Percentiles rank a stretch among this genome's conserved stretches.
These are phyloP conservation scores for Yarrowia bubula DNA, from an alignment of 805 yeast genomes.

Conservation along the genomic window DNA sequence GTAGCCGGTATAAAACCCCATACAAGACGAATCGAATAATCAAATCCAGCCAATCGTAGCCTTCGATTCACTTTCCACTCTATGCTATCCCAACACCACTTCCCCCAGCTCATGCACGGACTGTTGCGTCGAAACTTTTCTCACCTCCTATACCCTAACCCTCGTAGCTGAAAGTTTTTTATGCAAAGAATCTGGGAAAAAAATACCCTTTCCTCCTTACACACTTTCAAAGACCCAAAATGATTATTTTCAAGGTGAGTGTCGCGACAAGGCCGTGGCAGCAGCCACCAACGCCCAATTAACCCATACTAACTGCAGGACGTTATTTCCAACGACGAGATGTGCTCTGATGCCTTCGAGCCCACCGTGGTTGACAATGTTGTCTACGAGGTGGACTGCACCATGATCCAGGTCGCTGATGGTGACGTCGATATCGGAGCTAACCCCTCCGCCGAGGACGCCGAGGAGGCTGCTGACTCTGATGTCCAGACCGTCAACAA, in stretches of 20 bases:
- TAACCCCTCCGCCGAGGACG: constrained; percentile 98
- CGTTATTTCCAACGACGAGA: constrained; percentile 90
- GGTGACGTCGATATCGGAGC: constrained; percentile 98
- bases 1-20: neutral
- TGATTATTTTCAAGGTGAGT: constrained; percentile 27
- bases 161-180: constrained; percentile 5
- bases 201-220: constrained; percentile 17
- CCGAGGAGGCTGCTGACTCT: constrained; percentile 78
- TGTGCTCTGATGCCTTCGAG: constrained; percentile 94
- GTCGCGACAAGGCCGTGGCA: neutral
- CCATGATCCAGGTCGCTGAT: constrained; percentile 77
- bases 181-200: constrained; percentile 9
- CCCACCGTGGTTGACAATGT: constrained; percentile 80
- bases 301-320: constrained; percentile 47
- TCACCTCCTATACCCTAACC: constrained; percentile 7
- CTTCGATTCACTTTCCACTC: no score
- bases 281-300: neutral
- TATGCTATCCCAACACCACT: no score
- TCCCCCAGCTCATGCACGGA: neutral
- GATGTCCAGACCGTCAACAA: constrained; percentile 94
- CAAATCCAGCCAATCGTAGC: no score
- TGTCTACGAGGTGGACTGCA: constrained; percentile 96
- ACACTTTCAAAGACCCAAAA: constrained; percentile 16
- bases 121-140: constrained; percentile 19
- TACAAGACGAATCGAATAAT: neutral